Evolutionary conservation across 148 eudicot species (phyloP).

Genomic region (Spergularia bocconei): DNA sequence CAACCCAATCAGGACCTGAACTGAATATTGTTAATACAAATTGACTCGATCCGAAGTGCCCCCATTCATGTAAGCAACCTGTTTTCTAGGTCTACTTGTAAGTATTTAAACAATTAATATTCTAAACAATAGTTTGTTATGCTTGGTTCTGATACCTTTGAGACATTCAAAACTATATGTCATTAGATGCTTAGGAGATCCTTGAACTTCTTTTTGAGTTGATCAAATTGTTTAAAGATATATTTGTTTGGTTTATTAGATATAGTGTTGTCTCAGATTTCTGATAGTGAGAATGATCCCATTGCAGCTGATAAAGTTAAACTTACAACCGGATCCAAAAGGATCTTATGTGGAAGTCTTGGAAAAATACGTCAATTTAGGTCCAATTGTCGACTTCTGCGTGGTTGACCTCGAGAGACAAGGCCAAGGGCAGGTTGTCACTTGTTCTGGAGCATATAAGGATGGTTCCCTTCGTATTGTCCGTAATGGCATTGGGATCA

Average conservation of each 20-base stretch:
- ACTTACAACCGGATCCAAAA: constrained; percentile 85
- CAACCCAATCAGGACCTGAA: no score
- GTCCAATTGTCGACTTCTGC: constrained; percentile 95
- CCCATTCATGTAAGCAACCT: no score
- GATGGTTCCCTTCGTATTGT: constrained; percentile 97
- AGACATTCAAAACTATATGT: not conserved
- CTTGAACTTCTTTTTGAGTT: not conserved
- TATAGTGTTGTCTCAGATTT: not conserved
- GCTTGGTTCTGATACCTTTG: not conserved
- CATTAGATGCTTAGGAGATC: not conserved
- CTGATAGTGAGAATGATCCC: constrained; percentile 23
- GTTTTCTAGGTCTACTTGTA: not conserved
- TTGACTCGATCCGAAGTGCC: no score
- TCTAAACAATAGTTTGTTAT: no score
- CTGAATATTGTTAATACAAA: no score
- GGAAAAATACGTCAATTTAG: constrained; percentile 90
- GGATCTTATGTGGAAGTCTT: constrained; percentile 96
- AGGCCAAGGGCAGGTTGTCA: constrained; percentile 99
- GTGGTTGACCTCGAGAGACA: constrained; percentile 98
- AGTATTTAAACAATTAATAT: no score
- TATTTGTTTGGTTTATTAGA: not conserved
- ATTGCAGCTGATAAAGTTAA: constrained; percentile 81
- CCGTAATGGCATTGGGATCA: constrained; percentile 95
- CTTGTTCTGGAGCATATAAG: constrained; percentile 98
- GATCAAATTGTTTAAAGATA: not conserved